Evolutionary conservation across 495 filamentous ascomycete genomes (phyloP).

Genomic region (Xylaria sp.): DNA sequence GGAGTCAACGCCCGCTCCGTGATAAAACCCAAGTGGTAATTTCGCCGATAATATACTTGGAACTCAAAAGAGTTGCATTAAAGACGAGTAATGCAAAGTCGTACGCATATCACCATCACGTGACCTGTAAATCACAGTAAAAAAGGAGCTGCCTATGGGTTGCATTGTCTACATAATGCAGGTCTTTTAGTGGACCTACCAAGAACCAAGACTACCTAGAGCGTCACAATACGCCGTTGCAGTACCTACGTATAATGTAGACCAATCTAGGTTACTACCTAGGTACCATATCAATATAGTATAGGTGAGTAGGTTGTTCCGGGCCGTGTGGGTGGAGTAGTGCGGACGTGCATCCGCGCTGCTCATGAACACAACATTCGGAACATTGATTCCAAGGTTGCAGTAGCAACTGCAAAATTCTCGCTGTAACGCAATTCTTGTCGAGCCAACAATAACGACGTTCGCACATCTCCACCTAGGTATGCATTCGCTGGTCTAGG

Average conservation of each 20-base stretch:
- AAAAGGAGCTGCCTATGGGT: too few species aligned
- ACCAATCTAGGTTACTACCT: too few species aligned
- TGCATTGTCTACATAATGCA: background rate
- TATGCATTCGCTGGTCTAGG: background rate
- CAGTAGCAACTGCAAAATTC: background rate
- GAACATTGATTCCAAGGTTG: background rate
- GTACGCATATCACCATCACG: background rate
- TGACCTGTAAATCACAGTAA: background rate
- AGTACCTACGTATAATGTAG: background rate
- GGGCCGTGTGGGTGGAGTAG: background rate
- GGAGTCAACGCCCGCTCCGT: background rate
- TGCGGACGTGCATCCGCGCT: constrained; percentile 13
- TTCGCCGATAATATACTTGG: background rate
- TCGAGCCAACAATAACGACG: background rate
- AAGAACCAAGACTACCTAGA: background rate
- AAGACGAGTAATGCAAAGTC: too few species aligned
- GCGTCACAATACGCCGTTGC: background rate
- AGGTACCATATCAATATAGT: background rate
- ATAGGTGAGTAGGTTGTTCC: background rate
- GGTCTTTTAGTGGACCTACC: background rate
- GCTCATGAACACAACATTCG: background rate
- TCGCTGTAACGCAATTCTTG: background rate
- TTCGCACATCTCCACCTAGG: background rate
- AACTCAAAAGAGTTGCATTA: too few species aligned
- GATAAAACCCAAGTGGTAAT: background rate